phyloP scores from a whole-genome alignment of 441 rosid species.

The Syzygium syzygioides region DNA sequence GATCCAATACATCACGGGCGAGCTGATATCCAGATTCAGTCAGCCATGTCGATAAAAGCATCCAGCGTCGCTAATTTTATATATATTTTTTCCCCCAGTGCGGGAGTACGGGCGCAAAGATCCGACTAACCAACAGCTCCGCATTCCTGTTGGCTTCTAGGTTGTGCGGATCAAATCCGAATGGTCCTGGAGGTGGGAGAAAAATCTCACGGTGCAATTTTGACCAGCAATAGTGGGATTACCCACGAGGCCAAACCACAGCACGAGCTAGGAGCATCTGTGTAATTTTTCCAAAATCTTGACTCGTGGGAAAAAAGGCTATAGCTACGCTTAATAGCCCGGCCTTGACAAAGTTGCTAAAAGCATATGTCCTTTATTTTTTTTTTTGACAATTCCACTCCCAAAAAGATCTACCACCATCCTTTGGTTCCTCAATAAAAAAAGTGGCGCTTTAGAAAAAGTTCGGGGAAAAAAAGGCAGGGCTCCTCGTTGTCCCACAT shows the following conservation, averaged over 20 bases:
- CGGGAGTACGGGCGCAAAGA: background rate
- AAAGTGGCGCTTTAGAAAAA: background rate
- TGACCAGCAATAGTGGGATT: background rate
- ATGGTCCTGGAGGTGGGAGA: background rate
- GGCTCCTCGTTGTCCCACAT: background rate
- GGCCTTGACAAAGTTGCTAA: background rate
- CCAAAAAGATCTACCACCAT: background rate
- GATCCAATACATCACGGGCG: background rate
- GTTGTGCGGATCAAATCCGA: background rate
- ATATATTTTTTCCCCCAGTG: fast-evolving
- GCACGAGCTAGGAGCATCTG: background rate
- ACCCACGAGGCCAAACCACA: background rate
- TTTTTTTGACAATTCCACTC: background rate
- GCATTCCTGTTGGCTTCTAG: background rate
- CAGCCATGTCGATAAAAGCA: background rate
- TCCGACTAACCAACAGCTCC: background rate
- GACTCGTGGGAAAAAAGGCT: background rate
- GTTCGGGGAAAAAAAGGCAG: background rate
- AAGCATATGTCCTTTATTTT: background rate
- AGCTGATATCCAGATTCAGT: background rate
- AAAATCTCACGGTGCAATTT: background rate
- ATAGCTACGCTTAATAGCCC: background rate
- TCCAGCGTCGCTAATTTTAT: background rate
- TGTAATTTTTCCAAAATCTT: background rate
- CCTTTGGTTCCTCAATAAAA: background rate